A percentile compares a stretch with the other conserved stretches of the same genome.
Conservation (phyloP, 2,329 filamentous ascomycete genomes). For the Diplodia mutila region DNA sequence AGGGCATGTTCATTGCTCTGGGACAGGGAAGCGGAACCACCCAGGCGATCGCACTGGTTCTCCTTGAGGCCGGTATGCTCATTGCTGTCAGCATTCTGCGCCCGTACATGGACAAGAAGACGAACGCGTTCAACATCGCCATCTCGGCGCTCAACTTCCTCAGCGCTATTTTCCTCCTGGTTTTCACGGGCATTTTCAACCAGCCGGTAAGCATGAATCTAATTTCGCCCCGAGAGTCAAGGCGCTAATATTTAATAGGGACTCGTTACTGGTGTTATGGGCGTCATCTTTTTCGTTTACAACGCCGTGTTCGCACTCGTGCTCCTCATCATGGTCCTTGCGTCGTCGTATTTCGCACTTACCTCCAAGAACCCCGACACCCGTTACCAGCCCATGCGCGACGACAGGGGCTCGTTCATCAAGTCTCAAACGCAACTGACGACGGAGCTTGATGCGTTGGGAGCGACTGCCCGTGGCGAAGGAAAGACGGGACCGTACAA, state of each 20-base stretch:
- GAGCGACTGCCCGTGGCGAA: constrained; percentile 85
- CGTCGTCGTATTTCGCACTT: constrained; percentile 77
- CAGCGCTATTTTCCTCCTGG: constrained; percentile 83
- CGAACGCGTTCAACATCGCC: constrained; percentile 93
- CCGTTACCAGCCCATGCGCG: constrained; percentile 93
- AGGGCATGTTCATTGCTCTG: constrained; percentile 86
- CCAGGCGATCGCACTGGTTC: constrained; percentile 79
- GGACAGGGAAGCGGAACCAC: constrained; percentile 70
- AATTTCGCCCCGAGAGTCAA: not conserved
- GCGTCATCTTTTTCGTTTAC: constrained; percentile 84
- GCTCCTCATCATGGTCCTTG: constrained; percentile 78
- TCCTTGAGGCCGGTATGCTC: constrained; percentile 79
- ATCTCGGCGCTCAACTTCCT: constrained; percentile 90
- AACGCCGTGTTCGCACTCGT: constrained; percentile 85
- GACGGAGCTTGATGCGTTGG: constrained; percentile 87
- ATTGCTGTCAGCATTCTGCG: constrained; percentile 78
- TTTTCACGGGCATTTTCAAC: constrained; percentile 86
- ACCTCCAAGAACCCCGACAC: constrained; percentile 93
- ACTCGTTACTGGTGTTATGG: constrained; percentile 84
- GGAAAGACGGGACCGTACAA: constrained; percentile 53
- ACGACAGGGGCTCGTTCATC: constrained; percentile 96
- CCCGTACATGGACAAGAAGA: constrained; percentile 99
- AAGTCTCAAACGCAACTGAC: constrained; percentile 89
- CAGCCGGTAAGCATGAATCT: constrained; percentile 64
- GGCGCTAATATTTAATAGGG: constrained; percentile 49